Evolutionary conservation across 2,329 filamentous ascomycete genomes (phyloP).

Genomic region (Diaporthe citrichinensis): DNA sequence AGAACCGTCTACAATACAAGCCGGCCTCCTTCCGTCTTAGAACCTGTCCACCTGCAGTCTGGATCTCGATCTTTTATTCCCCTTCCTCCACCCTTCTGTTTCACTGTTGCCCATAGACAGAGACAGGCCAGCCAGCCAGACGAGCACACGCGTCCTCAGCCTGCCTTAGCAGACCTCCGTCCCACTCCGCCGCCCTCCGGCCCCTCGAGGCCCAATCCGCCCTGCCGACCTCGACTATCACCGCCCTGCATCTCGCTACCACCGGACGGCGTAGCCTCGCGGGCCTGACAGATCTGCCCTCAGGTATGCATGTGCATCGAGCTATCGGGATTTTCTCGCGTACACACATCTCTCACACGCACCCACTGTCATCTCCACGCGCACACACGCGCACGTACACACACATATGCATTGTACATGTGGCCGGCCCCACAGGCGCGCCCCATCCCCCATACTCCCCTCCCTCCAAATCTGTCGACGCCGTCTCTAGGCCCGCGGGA

Average conservation of each 20-base stretch:
- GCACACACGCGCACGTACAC: background rate
- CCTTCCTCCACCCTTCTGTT: constrained; percentile 13
- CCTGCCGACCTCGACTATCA: constrained; percentile 5
- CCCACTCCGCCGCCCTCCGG: constrained; percentile 30
- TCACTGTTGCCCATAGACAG: background rate
- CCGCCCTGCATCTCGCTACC: constrained; percentile 25
- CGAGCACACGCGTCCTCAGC: background rate
- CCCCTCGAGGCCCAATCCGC: constrained; percentile 5
- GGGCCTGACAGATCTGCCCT: background rate
- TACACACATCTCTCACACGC: background rate
- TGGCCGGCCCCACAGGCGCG: constrained; percentile 20
- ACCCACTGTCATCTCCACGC: background rate
- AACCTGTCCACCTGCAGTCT: background rate
- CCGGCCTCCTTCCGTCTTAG: background rate
- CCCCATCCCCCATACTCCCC: background rate
- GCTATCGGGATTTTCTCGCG: background rate
- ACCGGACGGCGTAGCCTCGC: background rate
- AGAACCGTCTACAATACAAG: constrained; percentile 9
- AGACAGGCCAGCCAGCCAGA: background rate
- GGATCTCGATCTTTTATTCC: constrained; percentile 23
- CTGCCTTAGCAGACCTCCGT: constrained; percentile 4
- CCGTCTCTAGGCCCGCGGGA: constrained; percentile 10
- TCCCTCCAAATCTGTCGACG: background rate
- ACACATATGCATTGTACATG: constrained; percentile 14
- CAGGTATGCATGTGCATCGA: background rate